Evolutionary conservation across 148 eudicot genomes (phyloP), one percentile per base, ranked within the genome.

Genomic region (Camellia sinensis): DNA sequence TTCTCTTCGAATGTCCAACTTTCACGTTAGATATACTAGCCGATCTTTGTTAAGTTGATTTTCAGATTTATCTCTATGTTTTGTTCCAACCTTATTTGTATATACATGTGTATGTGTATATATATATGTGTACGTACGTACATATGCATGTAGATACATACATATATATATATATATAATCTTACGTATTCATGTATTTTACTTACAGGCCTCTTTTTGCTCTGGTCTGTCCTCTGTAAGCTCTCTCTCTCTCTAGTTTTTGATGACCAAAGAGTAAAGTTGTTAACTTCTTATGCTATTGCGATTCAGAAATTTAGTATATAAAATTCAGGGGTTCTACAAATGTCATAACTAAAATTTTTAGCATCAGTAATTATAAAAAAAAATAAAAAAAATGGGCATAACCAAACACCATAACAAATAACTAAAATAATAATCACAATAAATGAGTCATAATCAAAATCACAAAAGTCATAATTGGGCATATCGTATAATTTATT

Each of bases 171-270:
- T 19, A 5, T 44, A 62, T 10, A 12, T 10, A 21, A 3, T 46
- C 15, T 11, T 21, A 29, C 37, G 8, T 7, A 13, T 29, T 29
- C 37, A 0, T 29, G 37, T 13, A 63, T 67, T 45, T 75, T 59
- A 29, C 76, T 77, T 82, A 74, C 81, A 82, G 85, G 85, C 82
- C 82, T 79, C 71, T 79, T 12, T 4, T 79, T 79, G 75, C 75
- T 65, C 79, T 83, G 79, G 82, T 63, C 40, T 83, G 22, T 60
- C 85, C 85, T 74, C 82, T 83, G 85, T 83, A 74, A 83, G 37
- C 37, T 29, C 37, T 29, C 37, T 67, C 56, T 79, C 75, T 70
- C 69, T 76, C 79, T 46, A 3, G 5, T 37, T 5, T 18, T 41
- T 17, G 48, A 14, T 41, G 19, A 8, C 7, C 4, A 37, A 29